Conservation (phyloP, 2,329 filamentous ascomycete species). For the Myotisia sp. region DNA sequence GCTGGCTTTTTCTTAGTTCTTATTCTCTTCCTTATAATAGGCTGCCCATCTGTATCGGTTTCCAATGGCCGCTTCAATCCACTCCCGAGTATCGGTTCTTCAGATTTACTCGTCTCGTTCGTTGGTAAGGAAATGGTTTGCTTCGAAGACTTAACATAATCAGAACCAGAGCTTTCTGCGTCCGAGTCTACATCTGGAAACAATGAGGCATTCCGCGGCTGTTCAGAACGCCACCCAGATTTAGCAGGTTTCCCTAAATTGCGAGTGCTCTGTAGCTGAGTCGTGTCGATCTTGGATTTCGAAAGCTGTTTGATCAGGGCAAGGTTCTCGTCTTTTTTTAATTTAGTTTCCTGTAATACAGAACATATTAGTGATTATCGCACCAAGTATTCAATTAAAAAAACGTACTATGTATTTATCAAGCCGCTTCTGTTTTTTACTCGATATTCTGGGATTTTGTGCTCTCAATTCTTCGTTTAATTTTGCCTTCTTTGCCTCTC, state of each 20-base stretch:
- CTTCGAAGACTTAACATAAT: conserved; percentile 40
- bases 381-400: neutral
- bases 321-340: conserved; percentile 84
- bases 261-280: conserved; percentile 61
- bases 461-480: conserved; percentile 42
- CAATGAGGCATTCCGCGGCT: neutral
- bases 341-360: conserved; percentile 56
- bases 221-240: too few relatives aligned
- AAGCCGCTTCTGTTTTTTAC: conserved; percentile 53
- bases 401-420: conserved; percentile 51
- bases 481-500: conserved; percentile 38
- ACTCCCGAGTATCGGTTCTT: conserved; percentile 42
- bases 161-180: conserved; percentile 18
- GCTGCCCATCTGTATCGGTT: conserved; percentile 61
- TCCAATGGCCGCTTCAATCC: conserved; percentile 82
- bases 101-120: conserved; percentile 5
- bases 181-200: conserved; percentile 1
- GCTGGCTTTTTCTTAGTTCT: conserved; percentile 40
- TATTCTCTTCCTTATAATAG: conserved; percentile 70
- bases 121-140: neutral
- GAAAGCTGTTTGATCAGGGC: conserved; percentile 65
- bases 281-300: conserved; percentile 65
- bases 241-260: conserved; percentile 43
- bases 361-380: conserved; percentile 5
- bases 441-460: conserved; percentile 42